phyloP scores from a whole-genome alignment of 176 grass and related monocot genomes.

The Oryza nivara region DNA sequence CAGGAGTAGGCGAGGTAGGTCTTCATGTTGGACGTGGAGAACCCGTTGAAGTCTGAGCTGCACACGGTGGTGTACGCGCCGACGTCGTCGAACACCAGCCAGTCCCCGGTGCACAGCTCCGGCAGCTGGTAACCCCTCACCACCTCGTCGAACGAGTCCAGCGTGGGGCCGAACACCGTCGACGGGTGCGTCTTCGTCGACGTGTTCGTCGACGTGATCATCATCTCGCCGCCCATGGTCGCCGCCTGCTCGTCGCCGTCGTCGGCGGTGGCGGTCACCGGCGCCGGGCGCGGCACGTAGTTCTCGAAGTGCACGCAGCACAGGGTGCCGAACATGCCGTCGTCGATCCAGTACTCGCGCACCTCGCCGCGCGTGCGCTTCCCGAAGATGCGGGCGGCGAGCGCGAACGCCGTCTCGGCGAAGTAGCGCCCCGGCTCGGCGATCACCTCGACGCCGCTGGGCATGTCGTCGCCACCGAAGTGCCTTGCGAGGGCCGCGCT shows the following conservation, averaged over 20 bases:
- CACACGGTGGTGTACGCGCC: slow-evolving; percentile 10
- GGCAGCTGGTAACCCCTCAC: slow-evolving; percentile 21
- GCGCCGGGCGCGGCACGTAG: slow-evolving; percentile 38
- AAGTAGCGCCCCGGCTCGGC: slow-evolving; percentile 44
- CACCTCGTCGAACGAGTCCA: background rate
- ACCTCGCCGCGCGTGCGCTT: slow-evolving; percentile 40
- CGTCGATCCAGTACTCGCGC: slow-evolving; percentile 56
- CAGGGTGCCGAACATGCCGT: slow-evolving; percentile 49
- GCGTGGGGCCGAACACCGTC: slow-evolving; percentile 8
- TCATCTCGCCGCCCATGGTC: background rate
- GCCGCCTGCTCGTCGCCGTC: too few species aligned
- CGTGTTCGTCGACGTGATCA: too few species aligned
- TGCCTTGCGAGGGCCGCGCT: background rate
- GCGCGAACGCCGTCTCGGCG: slow-evolving; percentile 37
- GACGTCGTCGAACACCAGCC: slow-evolving; percentile 30
- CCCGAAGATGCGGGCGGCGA: slow-evolving; percentile 46
- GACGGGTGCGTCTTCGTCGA: background rate
- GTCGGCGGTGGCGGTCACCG: background rate
- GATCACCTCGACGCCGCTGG: slow-evolving; percentile 24
- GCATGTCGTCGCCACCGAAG: slow-evolving; percentile 29
- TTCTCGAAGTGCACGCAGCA: slow-evolving; percentile 39
- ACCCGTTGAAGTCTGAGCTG: slow-evolving; percentile 27
- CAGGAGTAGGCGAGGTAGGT: background rate
- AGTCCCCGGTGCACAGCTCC: slow-evolving; percentile 13
- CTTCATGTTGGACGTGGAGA: background rate